These are phyloP conservation scores for Phytophthora macrochlamydospora DNA, from an alignment of 352 stramenopile species.

Conservation along the genomic window DNA sequence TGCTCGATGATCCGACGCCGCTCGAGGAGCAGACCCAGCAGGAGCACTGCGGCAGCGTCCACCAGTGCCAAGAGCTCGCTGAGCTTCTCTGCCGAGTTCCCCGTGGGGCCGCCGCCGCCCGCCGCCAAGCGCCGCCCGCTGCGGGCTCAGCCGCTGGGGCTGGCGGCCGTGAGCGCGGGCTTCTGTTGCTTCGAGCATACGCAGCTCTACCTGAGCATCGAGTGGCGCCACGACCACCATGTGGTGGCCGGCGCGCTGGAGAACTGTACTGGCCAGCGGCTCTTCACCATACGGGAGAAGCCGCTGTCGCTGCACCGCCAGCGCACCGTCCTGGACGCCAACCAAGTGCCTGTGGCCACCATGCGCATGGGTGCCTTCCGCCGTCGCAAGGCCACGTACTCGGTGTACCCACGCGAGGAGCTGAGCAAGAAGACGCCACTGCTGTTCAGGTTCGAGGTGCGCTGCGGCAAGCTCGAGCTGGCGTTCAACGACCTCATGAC, in stretches of 20 bases:
- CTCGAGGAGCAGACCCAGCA: background rate
- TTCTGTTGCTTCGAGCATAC: constrained; percentile 42
- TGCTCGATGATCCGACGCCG: background rate
- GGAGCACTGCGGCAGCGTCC: background rate
- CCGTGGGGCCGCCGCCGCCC: constrained; percentile 9
- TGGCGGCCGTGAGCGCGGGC: constrained; percentile 38
- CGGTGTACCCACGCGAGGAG: constrained; percentile 21
- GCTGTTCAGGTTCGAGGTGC: constrained; percentile 35
- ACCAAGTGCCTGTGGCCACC: constrained; percentile 33
- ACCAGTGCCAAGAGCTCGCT: constrained; percentile 9
- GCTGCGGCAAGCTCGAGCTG: constrained; percentile 31
- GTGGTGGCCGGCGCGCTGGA: constrained; percentile 30
- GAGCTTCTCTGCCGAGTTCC: constrained; percentile 16
- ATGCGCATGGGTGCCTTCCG: constrained; percentile 41
- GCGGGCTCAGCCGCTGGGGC: constrained; percentile 34
- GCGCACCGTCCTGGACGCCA: constrained; percentile 34
- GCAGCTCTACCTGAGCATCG: constrained; percentile 34
- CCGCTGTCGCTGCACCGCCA: constrained; percentile 41
- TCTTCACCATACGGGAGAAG: constrained; percentile 37
- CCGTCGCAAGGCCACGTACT: constrained; percentile 34
- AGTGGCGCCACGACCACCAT: constrained; percentile 32
- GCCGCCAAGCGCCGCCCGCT: constrained; percentile 25
- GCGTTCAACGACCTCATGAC: constrained; percentile 45
- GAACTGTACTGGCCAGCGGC: constrained; percentile 36
- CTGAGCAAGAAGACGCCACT: constrained; percentile 23